phyloP scores from a whole-genome alignment of 345 rosid species.

The Corymbia maculata region DNA sequence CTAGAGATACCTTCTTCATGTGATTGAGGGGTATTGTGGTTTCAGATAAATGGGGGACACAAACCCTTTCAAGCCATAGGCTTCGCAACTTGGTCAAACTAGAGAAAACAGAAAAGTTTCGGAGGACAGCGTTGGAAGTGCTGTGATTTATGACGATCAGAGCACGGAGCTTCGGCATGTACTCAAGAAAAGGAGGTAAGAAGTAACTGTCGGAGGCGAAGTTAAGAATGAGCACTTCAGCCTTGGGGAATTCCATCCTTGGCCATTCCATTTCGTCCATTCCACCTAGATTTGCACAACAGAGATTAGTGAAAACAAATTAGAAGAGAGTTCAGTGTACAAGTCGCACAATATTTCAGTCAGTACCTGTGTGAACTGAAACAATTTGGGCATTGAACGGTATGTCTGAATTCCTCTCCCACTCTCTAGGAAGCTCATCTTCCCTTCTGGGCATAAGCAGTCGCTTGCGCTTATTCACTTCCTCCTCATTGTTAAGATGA shows the following conservation, averaged over 20 bases:
- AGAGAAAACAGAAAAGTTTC: constrained; percentile 43
- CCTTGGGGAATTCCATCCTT: constrained; percentile 68
- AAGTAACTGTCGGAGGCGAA: constrained; percentile 50
- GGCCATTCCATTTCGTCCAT: constrained; percentile 87
- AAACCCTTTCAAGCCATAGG: constrained; percentile 84
- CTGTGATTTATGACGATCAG: constrained; percentile 60
- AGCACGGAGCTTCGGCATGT: constrained; percentile 79
- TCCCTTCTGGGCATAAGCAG: constrained; percentile 77
- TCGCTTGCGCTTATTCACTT: constrained; percentile 34
- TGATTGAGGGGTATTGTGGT: constrained; percentile 31
- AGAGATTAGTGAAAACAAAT: background rate
- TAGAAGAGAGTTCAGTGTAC: background rate
- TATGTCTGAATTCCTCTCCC: constrained; percentile 61
- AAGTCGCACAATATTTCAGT: background rate
- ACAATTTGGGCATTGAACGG: constrained; percentile 68
- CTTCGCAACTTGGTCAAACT: constrained; percentile 47
- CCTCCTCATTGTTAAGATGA: constrained; percentile 33
- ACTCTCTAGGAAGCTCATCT: constrained; percentile 49
- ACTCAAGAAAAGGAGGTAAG: constrained; percentile 64
- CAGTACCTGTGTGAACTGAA: constrained; percentile 68
- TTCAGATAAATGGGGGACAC: constrained; percentile 32
- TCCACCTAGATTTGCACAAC: constrained; percentile 30
- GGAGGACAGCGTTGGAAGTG: constrained; percentile 34
- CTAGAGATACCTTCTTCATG: constrained; percentile 53
- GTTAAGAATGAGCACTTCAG: constrained; percentile 75